Evolutionary conservation across 1,284 basidiomycete species (phyloP), one percentile per base, ranked within the genome.

Genomic region (Cryptococcus sp.): DNA sequence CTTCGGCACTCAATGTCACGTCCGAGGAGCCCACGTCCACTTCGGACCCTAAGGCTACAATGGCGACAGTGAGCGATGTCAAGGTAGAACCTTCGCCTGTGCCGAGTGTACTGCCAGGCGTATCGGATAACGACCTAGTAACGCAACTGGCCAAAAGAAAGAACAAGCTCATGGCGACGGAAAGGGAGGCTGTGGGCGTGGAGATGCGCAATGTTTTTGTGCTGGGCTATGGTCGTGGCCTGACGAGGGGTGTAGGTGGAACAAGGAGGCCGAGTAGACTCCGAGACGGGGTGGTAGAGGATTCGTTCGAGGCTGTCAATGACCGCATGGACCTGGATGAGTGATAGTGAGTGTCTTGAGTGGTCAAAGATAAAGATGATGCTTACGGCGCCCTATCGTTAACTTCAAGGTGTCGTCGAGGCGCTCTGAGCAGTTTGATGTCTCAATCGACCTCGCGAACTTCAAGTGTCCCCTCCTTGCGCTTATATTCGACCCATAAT

Each of bases 111-210:
- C 29, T 34, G 29, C 29, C 29, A 10, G 29, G 29, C 29, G 29
- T 34, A 34, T 7, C 29, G 29, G 38, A 68, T 6, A 38, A 25
- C 26, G 54, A 51, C 34, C 55, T 50, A 16, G 47, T 39, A 34
- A 46, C 29, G 34, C 50, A 54, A 43, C 26, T 58, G 69, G 34
- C 62, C 63, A 22, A 71, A 63, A n/a, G 53, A 59, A 5, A 81
- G 83, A 52, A 83, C 83, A 38, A 58, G 41, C 54, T 83, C 86
- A 8, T 80, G 85, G 29, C 29, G 8, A 75, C 81, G 82, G 38
- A 73, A 37, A 69, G 69, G 29, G 73, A 72, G 59, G 58, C 62
- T 3, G 16, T 58, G 8, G 50, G 57, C 2, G 49, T 51, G 10
- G 57, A 58, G 37, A 53, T 58, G 51, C 53, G 49, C 22, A 54